These are phyloP conservation scores for Exophiala sp. DNA, from an alignment of 2,329 filamentous ascomycete species.

Conservation along the genomic window DNA sequence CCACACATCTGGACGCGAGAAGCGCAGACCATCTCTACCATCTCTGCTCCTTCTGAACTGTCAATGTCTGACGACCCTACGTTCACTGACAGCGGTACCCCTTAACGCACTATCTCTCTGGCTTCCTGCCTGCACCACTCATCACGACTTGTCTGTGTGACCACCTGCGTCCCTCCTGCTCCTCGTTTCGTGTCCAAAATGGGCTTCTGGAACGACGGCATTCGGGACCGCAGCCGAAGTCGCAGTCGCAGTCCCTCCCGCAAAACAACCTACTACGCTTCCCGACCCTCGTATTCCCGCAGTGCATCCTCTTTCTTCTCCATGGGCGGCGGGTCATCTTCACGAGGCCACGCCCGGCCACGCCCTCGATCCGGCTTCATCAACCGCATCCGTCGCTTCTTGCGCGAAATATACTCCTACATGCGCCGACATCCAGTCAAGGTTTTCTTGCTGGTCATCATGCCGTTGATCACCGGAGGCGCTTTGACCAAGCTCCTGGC, in stretches of 20 bases:
- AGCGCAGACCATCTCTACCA: too few relatives aligned
- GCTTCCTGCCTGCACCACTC: not conserved
- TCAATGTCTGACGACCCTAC: not conserved
- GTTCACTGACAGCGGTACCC: not conserved
- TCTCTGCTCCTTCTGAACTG: too few relatives aligned
- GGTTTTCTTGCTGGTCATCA: conserved; percentile 77
- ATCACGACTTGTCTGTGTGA: not conserved
- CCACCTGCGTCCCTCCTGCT: not conserved
- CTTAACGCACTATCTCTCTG: too few relatives aligned
- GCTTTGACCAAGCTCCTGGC: conserved; percentile 70
- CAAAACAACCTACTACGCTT: conserved; percentile 30
- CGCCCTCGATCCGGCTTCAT: conserved; percentile 72
- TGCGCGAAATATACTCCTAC: conserved; percentile 75
- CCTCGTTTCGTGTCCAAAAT: not conserved
- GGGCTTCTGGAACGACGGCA: conserved; percentile 6
- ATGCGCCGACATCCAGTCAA: conserved; percentile 78
- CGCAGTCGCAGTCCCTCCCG: conserved; percentile 4
- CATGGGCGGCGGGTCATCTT: conserved; percentile 25
- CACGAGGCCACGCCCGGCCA: conserved; percentile 59
- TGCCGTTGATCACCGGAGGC: conserved; percentile 81
- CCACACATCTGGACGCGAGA: not conserved
- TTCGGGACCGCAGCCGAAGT: conserved; percentile 1
- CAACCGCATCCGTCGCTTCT: conserved; percentile 66
- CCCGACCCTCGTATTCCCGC: conserved; percentile 32
- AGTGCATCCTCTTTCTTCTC: conserved; percentile 35